Conservation (phyloP, 306 rosid genomes). For the Amphicarpaea edgeworthii region DNA sequence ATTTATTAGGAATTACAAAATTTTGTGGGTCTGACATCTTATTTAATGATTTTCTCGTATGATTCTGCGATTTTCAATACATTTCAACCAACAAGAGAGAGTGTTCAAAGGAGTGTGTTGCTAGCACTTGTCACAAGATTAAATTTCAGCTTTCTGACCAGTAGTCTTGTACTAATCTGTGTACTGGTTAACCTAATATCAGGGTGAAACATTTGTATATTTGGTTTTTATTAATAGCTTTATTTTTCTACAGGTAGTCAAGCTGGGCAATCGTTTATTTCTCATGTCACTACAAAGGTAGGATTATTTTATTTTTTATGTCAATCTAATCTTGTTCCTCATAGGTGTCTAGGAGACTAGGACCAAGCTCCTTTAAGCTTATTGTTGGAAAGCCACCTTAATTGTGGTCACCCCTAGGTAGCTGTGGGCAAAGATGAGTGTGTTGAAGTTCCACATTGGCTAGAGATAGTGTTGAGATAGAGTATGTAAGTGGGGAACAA, state of each 20-base stretch:
- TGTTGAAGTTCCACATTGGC: too few relatives aligned
- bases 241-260: constrained; percentile 73
- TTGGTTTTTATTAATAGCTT: constrained; percentile 39
- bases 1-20: too few relatives aligned
- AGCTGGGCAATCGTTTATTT: constrained; percentile 82
- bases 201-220: constrained; percentile 28
- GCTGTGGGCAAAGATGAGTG: too few relatives aligned
- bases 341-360: constrained; percentile 1
- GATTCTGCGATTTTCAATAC: too few relatives aligned
- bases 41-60: too few relatives aligned
- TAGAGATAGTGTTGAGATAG: too few relatives aligned
- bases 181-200: constrained; percentile 12
- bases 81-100: too few relatives aligned
- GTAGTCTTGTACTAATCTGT: constrained; percentile 11
- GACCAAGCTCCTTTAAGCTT: constrained; percentile 29
- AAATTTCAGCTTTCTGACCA: constrained; percentile 27
- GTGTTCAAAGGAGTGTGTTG: too few relatives aligned
- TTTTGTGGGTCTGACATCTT: too few relatives aligned
- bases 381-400: too few relatives aligned
- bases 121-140: background rate
- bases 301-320: constrained; percentile 25
- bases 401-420: too few relatives aligned
- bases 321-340: constrained; percentile 19
- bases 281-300: constrained; percentile 89
- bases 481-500: too few relatives aligned